A percentile compares a stretch with the other conserved stretches of the same genome.
phyloP scores from a whole-genome alignment of 345 rosid species.

The Microcos paniculata region DNA sequence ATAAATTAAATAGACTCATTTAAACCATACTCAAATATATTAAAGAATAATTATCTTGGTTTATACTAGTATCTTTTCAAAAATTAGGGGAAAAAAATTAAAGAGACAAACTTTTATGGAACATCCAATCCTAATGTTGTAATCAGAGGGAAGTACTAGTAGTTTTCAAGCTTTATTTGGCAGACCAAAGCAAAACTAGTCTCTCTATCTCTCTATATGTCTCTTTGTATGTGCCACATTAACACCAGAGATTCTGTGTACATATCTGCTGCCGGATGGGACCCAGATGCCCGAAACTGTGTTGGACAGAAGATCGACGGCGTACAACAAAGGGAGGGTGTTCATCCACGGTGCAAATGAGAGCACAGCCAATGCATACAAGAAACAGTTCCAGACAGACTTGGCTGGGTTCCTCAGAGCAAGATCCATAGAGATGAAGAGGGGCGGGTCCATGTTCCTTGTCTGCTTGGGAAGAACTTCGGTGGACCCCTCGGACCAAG shows the following conservation, averaged over 20 bases:
- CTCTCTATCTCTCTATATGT: not conserved
- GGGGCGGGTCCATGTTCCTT: slow-evolving; percentile 90
- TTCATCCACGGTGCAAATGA: slow-evolving; percentile 80
- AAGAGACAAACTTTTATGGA: no score
- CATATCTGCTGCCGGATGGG: not conserved
- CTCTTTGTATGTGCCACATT: not conserved
- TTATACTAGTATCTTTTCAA: not conserved
- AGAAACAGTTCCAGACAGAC: slow-evolving; percentile 72
- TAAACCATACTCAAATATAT: not conserved
- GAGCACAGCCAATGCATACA: slow-evolving; percentile 60
- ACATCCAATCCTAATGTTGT: no score
- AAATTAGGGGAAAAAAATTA: not conserved
- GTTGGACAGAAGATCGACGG: slow-evolving; percentile 61
- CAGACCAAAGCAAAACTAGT: not conserved
- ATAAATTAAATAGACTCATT: no score
- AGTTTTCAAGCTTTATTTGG: not conserved
- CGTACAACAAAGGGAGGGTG: slow-evolving; percentile 77
- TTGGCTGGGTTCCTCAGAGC: slow-evolving; percentile 63
- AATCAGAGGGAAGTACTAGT: no score
- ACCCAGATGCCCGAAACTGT: slow-evolving; percentile 80
- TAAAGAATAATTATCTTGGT: no score
- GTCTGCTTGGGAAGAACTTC: slow-evolving; percentile 92
- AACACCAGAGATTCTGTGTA: not conserved
- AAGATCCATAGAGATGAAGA: slow-evolving; percentile 76
- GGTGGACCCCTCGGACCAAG: slow-evolving; percentile 81